Base-by-base conservation (phyloP, 352 stramenopile genomes). In the Phytophthora sp. region DNA sequence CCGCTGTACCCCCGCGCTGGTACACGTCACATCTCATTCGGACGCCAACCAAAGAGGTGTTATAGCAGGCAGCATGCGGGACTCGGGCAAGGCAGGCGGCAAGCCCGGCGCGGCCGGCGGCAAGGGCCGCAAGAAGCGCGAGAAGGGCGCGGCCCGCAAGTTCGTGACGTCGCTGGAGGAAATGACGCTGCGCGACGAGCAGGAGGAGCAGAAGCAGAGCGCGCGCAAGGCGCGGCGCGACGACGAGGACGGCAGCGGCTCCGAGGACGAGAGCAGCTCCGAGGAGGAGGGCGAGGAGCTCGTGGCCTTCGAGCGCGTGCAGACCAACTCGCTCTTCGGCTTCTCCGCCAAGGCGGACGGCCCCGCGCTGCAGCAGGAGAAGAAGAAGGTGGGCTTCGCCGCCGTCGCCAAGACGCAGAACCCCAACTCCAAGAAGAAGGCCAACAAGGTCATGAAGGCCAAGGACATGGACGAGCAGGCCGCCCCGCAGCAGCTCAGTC, bases 91-190 rank as follows among this genome's bases (percentile, higher is more conserved):
- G 43, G 9, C 67, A 45, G 65, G 65, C 31, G 62, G 52, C 7
- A 91, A 91, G 51, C 77, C 79, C 43, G 74, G 71, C 49, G 83
- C 83, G 53, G 58, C 75, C 12, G 77, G 62, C 56, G 78, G 76
- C 37, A 88, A 87, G 64, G 52, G 52, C 27, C 78, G 78, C 57
- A 84, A 82, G 62, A 89, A 88, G 62, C 89, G 83, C 17, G 83
- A 92, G 62, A 92, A 94, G 62, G 87, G 85, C 64, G 80, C 72
- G 15, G 55, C 77, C 18, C 84, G 84, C 27, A 92, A 79, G 59
- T 92, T 94, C 57, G 88, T 96, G 56, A 91, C 83, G 53, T 94
- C 84, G 23, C 66, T 86, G 18, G 88, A 96, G 76, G 88, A 96
- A 55, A 89, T 96, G 69, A 83, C 72, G 57, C 52, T 83, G 52